These are phyloP conservation scores for Neobulgaria alba DNA, from an alignment of 2,329 filamentous ascomycete genomes.

Conservation along the genomic window DNA sequence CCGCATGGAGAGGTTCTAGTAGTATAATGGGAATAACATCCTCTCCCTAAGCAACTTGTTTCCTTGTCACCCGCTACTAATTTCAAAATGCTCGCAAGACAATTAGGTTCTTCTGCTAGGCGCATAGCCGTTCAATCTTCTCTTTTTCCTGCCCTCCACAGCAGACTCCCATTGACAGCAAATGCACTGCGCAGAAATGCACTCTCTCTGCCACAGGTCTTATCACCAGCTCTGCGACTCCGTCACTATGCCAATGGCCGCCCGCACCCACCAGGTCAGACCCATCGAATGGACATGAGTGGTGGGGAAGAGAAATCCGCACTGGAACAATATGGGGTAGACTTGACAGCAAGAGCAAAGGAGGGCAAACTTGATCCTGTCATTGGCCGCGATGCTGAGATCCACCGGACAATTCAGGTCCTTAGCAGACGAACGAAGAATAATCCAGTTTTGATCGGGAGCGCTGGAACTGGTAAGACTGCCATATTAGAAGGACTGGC, in stretches of 20 bases:
- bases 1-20: no score
- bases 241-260: constrained; percentile 60
- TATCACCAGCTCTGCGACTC: constrained; percentile 34
- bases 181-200: constrained; percentile 9
- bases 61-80: not conserved
- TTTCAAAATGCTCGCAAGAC: constrained; percentile 20
- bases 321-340: constrained; percentile 82
- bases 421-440: constrained; percentile 91
- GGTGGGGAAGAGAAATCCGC: constrained; percentile 72
- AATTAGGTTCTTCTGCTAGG: constrained; percentile 19
- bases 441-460: constrained; percentile 78
- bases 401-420: constrained; percentile 90
- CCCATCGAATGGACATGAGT: constrained; percentile 86
- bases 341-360: constrained; percentile 76
- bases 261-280: constrained; percentile 83
- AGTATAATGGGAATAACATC: no score
- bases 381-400: constrained; percentile 78
- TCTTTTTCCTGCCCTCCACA: constrained; percentile 10
- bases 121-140: constrained; percentile 18
- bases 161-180: constrained; percentile 7
- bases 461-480: constrained; percentile 80
- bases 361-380: constrained; percentile 92
- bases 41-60: no score
- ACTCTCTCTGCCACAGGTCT: constrained; percentile 8
- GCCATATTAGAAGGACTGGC: constrained; percentile 87